These are phyloP conservation scores for Vigna reflexopilosa DNA, from an alignment of 306 rosid genomes.

Conservation along the genomic window DNA sequence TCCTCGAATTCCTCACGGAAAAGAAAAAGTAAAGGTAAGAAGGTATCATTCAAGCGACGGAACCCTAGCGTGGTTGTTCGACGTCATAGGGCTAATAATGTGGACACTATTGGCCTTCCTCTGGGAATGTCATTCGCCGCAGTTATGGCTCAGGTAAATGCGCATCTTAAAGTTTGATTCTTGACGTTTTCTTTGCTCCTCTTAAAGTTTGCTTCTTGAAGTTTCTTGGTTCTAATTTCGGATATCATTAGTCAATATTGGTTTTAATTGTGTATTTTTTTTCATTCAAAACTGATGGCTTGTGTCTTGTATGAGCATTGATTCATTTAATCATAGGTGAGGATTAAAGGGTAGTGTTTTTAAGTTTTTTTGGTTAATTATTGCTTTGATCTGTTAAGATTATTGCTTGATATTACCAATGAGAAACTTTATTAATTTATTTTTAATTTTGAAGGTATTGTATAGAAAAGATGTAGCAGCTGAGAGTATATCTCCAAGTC, in stretches of 20 bases:
- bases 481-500: conserved; percentile 61
- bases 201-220: too few species aligned
- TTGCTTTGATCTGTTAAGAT: neutral
- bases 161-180: neutral
- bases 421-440: neutral
- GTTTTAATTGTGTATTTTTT: neutral
- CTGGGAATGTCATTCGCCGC: conserved; percentile 93
- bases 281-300: neutral
- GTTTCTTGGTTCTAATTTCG: neutral
- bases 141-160: conserved; percentile 73
- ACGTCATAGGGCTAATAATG: conserved; percentile 50
- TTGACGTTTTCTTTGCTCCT: neutral
- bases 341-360: neutral
- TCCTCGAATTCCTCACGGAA: conserved; percentile 48
- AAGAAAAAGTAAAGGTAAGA: conserved; percentile 27
- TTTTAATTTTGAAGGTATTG: conserved; percentile 54
- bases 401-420: conserved; percentile 1
- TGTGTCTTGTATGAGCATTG: neutral
- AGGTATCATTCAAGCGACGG: conserved; percentile 62
- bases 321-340: neutral
- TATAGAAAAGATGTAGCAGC: conserved; percentile 58
- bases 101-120: conserved; percentile 67
- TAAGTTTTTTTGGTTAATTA: neutral
- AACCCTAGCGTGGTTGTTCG: conserved; percentile 57
- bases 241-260: neutral